phyloP scores from a whole-genome alignment of 768 basidiomycete species.

The Daedaleopsis sinensis region DNA sequence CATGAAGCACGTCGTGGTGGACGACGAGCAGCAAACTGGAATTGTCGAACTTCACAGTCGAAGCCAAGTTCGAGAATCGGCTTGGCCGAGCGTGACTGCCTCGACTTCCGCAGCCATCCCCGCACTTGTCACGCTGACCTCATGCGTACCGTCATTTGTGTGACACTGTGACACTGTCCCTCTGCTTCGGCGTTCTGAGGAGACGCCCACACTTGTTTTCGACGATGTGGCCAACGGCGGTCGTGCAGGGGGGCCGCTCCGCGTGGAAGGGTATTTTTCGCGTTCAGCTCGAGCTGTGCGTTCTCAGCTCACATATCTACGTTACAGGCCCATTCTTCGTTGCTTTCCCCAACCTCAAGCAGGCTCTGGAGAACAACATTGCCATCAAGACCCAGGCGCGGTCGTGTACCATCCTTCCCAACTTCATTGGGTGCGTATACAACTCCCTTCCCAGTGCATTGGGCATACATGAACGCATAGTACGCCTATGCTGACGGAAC shows the following conservation, averaged over 20 bases:
- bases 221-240: constrained; percentile 64
- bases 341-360: constrained; percentile 84
- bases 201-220: constrained; percentile 12
- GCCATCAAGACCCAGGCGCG: constrained; percentile 89
- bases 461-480: not conserved
- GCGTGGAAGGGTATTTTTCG: constrained; percentile 76
- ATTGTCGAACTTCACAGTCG: too few relatives aligned
- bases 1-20: constrained; percentile 14
- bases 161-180: not conserved
- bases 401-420: constrained; percentile 91
- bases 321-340: constrained; percentile 88
- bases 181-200: not conserved
- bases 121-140: constrained; percentile 14
- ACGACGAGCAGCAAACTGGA: not conserved
- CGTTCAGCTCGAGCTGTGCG: not conserved
- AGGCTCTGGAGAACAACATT: constrained; percentile 79
- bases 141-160: not conserved
- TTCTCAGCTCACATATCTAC: not conserved
- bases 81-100: too few relatives aligned
- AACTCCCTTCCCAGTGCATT: not conserved
- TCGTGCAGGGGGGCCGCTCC: constrained; percentile 69
- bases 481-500: not conserved
- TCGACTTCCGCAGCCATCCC: not conserved
- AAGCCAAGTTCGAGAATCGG: not conserved
- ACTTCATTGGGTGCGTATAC: constrained; percentile 84